Base-by-base conservation (phyloP, 2,329 filamentous ascomycete genomes). In the Neonectria faginata region DNA sequence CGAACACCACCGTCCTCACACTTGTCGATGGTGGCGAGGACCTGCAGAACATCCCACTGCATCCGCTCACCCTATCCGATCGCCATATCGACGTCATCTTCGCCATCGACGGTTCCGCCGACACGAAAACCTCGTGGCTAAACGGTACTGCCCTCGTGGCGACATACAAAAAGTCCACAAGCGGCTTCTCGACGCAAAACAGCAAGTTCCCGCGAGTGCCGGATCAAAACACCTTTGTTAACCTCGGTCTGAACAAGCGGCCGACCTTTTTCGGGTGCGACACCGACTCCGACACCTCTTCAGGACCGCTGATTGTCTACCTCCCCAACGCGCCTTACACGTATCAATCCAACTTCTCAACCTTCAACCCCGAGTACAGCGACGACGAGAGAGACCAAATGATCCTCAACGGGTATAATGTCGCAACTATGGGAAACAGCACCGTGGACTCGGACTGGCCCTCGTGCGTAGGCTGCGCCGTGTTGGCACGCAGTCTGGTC, bases 191-290 rank as follows among this genome's bases (percentile, higher is more conserved):
- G 9, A 80, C 82, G 47, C 93, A 94, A 75, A 87, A 87, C 55
- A 93, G 90, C 1, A 80, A 84, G 1, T 96, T 96, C 81, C 92
- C 92, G 0, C 79, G 84, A 1, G 82, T 96, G 1, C 93, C 92
- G 0, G 91, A 92, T 66, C 81, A 85, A 56, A 92, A 94, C 79
- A 94, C 92, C 0, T 93, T 96, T 75, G 82, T 95, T 68, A 94
- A 94, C 75, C 83, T 92, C 0, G 90, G 91, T 3, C 47, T 95
- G 6, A 95, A 94, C 83, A 86, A 83, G 64, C 85, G 84, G 5
- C 93, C 92, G 0, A 91, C 90, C 1, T 94, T 96, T 83, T 96
- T 96, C 75, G 92, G 92, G 48, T 96, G 92, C 79, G 81, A 93
- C 75, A 83, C 83, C 39, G 67, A 66, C 50, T 48, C 29, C 79